A percentile compares a stretch with the other conserved stretches of the same genome.
Evolutionary conservation across 2,329 filamentous ascomycete genomes (phyloP).

Genomic region (Colletotrichum musae): DNA sequence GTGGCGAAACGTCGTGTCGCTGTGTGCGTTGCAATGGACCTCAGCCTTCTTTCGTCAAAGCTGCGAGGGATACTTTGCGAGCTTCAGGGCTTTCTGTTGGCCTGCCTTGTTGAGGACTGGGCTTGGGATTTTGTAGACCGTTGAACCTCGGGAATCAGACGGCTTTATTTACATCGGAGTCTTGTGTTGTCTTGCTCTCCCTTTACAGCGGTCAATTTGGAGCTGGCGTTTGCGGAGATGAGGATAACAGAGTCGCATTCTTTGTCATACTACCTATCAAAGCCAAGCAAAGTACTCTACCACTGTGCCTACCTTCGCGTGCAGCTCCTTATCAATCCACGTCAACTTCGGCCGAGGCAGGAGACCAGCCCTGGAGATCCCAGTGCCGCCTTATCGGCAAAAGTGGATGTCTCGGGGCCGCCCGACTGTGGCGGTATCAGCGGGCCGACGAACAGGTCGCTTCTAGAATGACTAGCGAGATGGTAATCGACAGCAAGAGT

Average conservation of each 20-base stretch:
- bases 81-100: neutral
- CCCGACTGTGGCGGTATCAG: too few species aligned
- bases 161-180: neutral
- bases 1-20: conserved; percentile 27
- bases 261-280: neutral
- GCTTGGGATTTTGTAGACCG: too few species aligned
- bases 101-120: too few species aligned
- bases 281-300: too few species aligned
- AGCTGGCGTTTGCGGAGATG: neutral
- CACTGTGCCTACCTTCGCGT: too few species aligned
- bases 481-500: neutral
- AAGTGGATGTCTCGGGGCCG: neutral
- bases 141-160: neutral
- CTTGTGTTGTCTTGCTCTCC: neutral
- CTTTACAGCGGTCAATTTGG: neutral
- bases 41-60: conserved; percentile 16
- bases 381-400: neutral
- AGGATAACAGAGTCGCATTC: neutral
- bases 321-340: neutral
- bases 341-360: too few species aligned
- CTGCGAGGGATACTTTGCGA: neutral
- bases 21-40: neutral
- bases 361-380: too few species aligned
- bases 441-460: too few species aligned
- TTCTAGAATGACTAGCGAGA: too few species aligned